Evolutionary conservation across 2,329 filamentous ascomycete genomes (phyloP).

Genomic region (Byssoonygena ceratinophila): DNA sequence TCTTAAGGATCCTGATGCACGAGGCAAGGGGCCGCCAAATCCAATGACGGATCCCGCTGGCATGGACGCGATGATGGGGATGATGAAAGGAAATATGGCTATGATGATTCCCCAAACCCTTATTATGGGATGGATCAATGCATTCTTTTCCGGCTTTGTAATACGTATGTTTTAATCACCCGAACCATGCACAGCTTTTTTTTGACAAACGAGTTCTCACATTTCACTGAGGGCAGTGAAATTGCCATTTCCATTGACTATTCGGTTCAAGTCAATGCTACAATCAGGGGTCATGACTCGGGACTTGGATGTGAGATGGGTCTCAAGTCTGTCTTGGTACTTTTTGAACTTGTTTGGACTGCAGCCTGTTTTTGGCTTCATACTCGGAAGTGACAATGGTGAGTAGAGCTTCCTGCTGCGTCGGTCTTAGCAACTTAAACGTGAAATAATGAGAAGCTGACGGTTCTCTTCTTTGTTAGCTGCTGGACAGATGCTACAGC

Average conservation of each 20-base stretch:
- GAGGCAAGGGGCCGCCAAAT: constrained; percentile 80
- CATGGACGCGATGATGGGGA: constrained; percentile 99
- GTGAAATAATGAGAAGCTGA: neutral
- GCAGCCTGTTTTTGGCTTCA: constrained; percentile 93
- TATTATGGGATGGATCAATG: constrained; percentile 99
- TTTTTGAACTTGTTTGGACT: constrained; percentile 95
- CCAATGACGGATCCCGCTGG: constrained; percentile 89
- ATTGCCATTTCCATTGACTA: constrained; percentile 90
- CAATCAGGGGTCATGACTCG: constrained; percentile 92
- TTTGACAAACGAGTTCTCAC: constrained; percentile 6
- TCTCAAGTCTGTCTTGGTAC: constrained; percentile 97
- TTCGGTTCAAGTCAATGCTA: constrained; percentile 99
- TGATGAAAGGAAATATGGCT: constrained; percentile 99
- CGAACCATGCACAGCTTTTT: neutral
- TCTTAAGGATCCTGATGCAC: constrained; percentile 75
- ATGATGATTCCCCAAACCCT: constrained; percentile 99
- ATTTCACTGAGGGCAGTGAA: constrained; percentile 52
- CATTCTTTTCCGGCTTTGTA: constrained; percentile 95
- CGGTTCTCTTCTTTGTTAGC: constrained; percentile 42
- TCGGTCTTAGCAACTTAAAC: neutral
- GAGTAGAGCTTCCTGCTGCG: constrained; percentile 29
- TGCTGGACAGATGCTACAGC: constrained; percentile 80
- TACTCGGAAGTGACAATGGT: constrained; percentile 94
- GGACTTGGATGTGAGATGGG: constrained; percentile 96
- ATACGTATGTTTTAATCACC: constrained; percentile 56